phyloP scores from a whole-genome alignment of 2,329 filamentous ascomycete genomes.

The Ophiostoma ulmi region DNA sequence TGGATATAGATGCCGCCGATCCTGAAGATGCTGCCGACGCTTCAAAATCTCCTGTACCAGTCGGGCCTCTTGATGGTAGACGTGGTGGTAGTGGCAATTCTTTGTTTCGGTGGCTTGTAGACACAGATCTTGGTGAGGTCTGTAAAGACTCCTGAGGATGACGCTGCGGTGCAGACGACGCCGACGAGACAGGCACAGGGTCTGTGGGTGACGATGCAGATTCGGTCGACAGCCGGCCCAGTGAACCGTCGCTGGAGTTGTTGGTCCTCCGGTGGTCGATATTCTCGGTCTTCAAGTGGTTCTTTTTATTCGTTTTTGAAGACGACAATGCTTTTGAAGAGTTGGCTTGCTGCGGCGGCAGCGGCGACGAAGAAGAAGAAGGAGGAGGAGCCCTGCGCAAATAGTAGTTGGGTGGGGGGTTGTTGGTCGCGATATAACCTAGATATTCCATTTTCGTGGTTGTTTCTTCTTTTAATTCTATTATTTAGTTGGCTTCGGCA shows the following conservation, averaged over 20 bases:
- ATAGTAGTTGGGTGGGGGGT: slow-evolving; percentile 23
- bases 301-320: slow-evolving; percentile 9
- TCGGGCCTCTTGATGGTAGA: neutral
- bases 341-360: slow-evolving; percentile 20
- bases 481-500: neutral
- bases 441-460: slow-evolving; percentile 26
- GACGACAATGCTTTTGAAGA: slow-evolving; percentile 16
- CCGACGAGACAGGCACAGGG: neutral
- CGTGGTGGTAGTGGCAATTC: neutral
- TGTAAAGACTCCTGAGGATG: neutral
- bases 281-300: slow-evolving; percentile 18
- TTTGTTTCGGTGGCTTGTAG: neutral
- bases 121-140: neutral
- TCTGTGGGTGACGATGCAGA: neutral
- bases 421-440: slow-evolving; percentile 26
- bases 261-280: slow-evolving; percentile 21
- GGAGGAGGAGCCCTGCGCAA: slow-evolving; percentile 18
- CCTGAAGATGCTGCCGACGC: neutral
- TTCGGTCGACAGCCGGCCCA: neutral
- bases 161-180: neutral
- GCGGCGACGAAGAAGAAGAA: slow-evolving; percentile 15
- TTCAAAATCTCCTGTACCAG: neutral
- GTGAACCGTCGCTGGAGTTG: slow-evolving; percentile 23
- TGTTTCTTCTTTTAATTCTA: slow-evolving; percentile 6
- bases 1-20: neutral